These are phyloP conservation scores for Sphenostylis stenocarpa DNA, from an alignment of 306 rosid genomes.

Conservation along the genomic window DNA sequence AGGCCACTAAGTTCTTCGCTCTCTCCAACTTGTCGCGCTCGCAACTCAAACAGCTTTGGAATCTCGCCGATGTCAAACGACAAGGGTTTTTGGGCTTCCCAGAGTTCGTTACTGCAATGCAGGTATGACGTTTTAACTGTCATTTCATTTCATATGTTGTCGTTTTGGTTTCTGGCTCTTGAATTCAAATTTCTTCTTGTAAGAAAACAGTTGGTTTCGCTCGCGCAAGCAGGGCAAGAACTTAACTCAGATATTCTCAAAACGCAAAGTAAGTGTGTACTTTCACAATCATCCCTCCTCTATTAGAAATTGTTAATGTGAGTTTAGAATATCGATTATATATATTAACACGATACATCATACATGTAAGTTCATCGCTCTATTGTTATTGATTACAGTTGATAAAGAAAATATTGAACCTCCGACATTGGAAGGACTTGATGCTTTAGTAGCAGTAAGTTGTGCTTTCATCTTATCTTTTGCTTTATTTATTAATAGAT, in stretches of 20 bases:
- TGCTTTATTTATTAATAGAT: not conserved
- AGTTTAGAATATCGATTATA: not conserved
- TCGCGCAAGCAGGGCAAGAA: constrained; percentile 78
- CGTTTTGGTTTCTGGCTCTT: not conserved
- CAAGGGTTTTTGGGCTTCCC: constrained; percentile 71
- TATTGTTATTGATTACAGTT: constrained; percentile 41
- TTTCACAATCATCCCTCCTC: not conserved
- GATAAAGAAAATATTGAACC: constrained; percentile 66
- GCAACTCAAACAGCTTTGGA: constrained; percentile 93
- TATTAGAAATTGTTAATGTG: not conserved
- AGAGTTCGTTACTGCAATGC: constrained; percentile 84
- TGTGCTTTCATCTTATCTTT: not conserved
- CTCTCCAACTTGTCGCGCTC: constrained; percentile 78
- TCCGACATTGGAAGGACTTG: constrained; percentile 78
- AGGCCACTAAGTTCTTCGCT: constrained; percentile 80
- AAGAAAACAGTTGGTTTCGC: constrained; percentile 60
- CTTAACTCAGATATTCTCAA: constrained; percentile 60
- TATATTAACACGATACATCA: not conserved
- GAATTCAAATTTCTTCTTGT: not conserved
- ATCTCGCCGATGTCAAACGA: constrained; percentile 71
- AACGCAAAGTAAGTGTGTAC: constrained; percentile 50
- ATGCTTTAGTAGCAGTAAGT: constrained; percentile 62
- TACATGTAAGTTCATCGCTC: not conserved
- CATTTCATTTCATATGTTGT: not conserved
- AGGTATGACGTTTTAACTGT: constrained; percentile 40